Base-by-base conservation (phyloP, 495 filamentous ascomycete species). In the Pseudoneurospora amorphoporcata region DNA sequence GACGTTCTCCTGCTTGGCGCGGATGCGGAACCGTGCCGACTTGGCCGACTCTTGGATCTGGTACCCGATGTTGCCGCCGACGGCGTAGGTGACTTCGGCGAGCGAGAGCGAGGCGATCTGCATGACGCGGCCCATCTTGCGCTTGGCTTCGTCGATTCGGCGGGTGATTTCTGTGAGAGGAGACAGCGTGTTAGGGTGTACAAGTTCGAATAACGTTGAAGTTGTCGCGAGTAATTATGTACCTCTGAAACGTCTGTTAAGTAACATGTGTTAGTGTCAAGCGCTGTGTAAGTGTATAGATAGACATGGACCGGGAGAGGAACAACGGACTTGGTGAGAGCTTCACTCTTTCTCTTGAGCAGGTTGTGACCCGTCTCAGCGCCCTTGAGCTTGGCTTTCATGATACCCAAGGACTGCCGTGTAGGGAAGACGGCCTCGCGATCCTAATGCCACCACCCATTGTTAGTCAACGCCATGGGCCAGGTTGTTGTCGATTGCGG, bases 61-160 rank as follows among this genome's bases (percentile, higher is more conserved):
- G 83, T 97, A 99, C 32, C 90, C 91, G 75, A 99, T 97, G 77
- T 97, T 93, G 79, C 94, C 93, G 72, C 96, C 96, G 16, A 97
- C 94, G 40, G 96, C 96, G 77, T 98, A 99, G 70, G 93, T 97
- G 40, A 98, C 96, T 87, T 98, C 96, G 70, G 95, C 96, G 43
- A 99, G 87, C 3, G 95, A 98, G 82, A 99, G 97, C 38, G 96
- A 94, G 14, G 95, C 95, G 81, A 99, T 95, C 79, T 98, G 94
- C 95, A 99, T 98, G 16, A 99, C 96, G 14, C 95, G 90, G 58
- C 95, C 95, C 95, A 99, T 99, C 86, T 99, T 99, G 74, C 93
- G 93, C 83, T 99, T 99, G 38, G 95, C 95, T 81, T 98, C 95
- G 84, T 98, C 95, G 83, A 99, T 98, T 72, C 95, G 93, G 73